These are phyloP conservation scores for Reticulascus tulasneorum DNA, from an alignment of 2,329 filamentous ascomycete species.

Conservation along the genomic window DNA sequence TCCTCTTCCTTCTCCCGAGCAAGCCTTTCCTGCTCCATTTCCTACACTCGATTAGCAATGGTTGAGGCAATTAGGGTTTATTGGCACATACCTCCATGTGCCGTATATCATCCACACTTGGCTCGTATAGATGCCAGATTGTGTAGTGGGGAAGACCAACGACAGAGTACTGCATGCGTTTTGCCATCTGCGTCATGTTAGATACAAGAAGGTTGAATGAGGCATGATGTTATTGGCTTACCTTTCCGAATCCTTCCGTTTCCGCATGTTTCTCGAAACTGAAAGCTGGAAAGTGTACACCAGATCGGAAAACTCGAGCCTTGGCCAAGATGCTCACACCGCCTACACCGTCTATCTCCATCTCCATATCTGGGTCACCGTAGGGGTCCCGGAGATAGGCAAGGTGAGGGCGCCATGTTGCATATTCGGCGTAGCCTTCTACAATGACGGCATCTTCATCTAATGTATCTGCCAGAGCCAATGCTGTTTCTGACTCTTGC, in stretches of 20 bases:
- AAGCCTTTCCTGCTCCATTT: conserved; percentile 87
- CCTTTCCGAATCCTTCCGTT: conserved; percentile 98
- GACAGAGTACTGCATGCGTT: conserved; percentile 91
- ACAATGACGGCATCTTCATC: conserved; percentile 99
- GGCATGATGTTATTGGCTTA: conserved; percentile 33
- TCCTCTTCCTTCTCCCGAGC: conserved; percentile 77
- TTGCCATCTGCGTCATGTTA: conserved; percentile 70
- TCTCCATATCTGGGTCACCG: conserved; percentile 97
- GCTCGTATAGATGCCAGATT: conserved; percentile 99
- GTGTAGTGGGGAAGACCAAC: conserved; percentile 96
- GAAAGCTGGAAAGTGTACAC: conserved; percentile 96
- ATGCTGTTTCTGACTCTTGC: conserved; percentile 97
- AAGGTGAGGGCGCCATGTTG: conserved; percentile 94
- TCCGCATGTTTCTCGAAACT: conserved; percentile 98
- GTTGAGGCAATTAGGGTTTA: too few species aligned
- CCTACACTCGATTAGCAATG: conserved; percentile 40
- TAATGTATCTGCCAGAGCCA: conserved; percentile 87
- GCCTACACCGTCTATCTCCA: conserved; percentile 97
- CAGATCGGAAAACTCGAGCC: conserved; percentile 88
- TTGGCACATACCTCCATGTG: conserved; percentile 74
- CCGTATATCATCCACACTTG: conserved; percentile 93
- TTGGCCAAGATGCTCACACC: conserved; percentile 97
- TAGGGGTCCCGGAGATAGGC: conserved; percentile 96
- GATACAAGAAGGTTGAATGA: conserved; percentile 10
- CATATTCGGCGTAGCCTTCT: conserved; percentile 97